A percentile compares a stretch with the other conserved stretches of the same genome.
These are phyloP conservation scores for Neonectria hederae DNA, from an alignment of 2,329 filamentous ascomycete genomes.

Conservation along the genomic window DNA sequence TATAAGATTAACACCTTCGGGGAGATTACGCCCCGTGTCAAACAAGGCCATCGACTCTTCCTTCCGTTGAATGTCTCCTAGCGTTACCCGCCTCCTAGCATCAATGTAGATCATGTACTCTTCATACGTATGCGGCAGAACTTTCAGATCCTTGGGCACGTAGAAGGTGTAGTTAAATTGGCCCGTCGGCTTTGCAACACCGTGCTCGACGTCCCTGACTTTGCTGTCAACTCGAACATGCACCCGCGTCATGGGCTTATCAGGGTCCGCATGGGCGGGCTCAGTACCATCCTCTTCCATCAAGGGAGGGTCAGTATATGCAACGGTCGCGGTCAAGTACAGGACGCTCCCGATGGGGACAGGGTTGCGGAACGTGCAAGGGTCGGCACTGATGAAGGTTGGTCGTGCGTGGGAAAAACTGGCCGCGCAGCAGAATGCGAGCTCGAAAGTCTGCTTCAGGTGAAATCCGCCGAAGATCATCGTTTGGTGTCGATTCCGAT, in stretches of 20 bases:
- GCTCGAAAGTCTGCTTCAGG: slow-evolving; percentile 45
- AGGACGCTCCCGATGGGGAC: slow-evolving; percentile 44
- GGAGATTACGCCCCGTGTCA: slow-evolving; percentile 9
- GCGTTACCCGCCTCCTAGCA: slow-evolving; percentile 40
- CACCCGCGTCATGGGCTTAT: slow-evolving; percentile 41
- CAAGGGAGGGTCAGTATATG: slow-evolving; percentile 44
- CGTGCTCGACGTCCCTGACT: slow-evolving; percentile 45
- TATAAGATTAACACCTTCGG: slow-evolving; percentile 31
- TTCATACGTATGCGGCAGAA: slow-evolving; percentile 43
- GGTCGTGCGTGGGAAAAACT: slow-evolving; percentile 46
- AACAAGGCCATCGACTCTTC: slow-evolving; percentile 23
- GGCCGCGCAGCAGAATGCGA: slow-evolving; percentile 45
- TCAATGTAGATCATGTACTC: slow-evolving; percentile 47
- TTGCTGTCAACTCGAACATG: slow-evolving; percentile 46
- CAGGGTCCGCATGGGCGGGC: slow-evolving; percentile 30
- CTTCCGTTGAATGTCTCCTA: slow-evolving; percentile 34
- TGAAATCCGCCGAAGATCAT: slow-evolving; percentile 47
- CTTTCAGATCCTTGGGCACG: slow-evolving; percentile 41
- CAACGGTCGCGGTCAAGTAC: slow-evolving; percentile 43
- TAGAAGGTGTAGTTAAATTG: slow-evolving; percentile 47
- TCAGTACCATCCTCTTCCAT: slow-evolving; percentile 43
- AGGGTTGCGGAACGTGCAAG: slow-evolving; percentile 45
- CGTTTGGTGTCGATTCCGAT: slow-evolving; percentile 43
- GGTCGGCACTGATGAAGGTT: slow-evolving; percentile 44
- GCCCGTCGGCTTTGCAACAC: slow-evolving; percentile 42